A percentile compares a stretch with the other conserved stretches of the same genome.
Conservation (phyloP, 768 basidiomycete genomes). For the Podaxis pistillaris region DNA sequence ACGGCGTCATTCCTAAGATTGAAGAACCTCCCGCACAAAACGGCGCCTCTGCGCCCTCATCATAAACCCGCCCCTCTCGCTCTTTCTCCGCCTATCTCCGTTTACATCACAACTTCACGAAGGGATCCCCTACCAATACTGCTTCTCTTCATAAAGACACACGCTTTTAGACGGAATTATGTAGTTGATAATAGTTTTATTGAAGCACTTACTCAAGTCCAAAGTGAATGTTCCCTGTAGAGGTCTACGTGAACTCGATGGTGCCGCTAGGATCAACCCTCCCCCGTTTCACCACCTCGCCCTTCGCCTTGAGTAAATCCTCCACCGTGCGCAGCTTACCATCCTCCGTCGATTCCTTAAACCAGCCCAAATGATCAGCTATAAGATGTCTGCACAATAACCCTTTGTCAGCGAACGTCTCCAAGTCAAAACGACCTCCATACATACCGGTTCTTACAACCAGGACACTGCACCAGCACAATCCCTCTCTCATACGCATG, state of each 20-base stretch:
- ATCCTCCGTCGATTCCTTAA: constrained; percentile 75
- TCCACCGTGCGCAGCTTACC: constrained; percentile 80
- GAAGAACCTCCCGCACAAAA: constrained; percentile 21
- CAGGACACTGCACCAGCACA: constrained; percentile 89
- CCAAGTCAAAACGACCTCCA: not conserved
- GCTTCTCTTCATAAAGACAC: not conserved
- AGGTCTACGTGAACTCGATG: constrained; percentile 48
- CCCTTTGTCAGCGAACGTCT: not conserved
- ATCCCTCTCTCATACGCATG: constrained; percentile 85
- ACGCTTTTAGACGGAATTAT: not conserved
- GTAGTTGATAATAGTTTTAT: not conserved
- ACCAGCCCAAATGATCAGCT: constrained; percentile 92
- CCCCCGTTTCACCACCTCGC: constrained; percentile 68
- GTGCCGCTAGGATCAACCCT: constrained; percentile 47
- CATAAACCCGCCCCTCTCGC: not conserved
- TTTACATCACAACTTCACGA: not conserved
- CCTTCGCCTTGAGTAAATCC: constrained; percentile 73
- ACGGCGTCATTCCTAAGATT: constrained; percentile 62
- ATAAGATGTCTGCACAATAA: constrained; percentile 63
- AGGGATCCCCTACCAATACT: not conserved
- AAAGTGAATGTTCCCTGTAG: not conserved
- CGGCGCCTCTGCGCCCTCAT: not conserved
- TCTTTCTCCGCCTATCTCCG: not conserved
- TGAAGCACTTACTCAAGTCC: not conserved
- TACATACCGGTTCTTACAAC: constrained; percentile 77